Evolutionary conservation across 2,329 filamentous ascomycete genomes (phyloP), one percentile per base, ranked within the genome.

Genomic region (Mollisiaceae sp.): DNA sequence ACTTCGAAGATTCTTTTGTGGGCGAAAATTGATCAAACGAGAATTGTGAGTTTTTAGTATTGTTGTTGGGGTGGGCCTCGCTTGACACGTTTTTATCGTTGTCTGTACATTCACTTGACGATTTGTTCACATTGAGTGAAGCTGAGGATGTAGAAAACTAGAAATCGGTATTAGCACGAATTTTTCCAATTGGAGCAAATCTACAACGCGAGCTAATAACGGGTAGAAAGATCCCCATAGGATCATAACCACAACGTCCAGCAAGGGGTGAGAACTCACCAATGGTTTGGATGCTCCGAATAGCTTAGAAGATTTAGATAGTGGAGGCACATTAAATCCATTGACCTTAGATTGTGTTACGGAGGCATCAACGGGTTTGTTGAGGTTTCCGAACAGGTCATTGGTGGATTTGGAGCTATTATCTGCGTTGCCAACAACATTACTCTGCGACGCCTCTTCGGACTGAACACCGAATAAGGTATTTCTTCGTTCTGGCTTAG

Each of bases 371-470:
- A 71, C 64, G 32, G 71, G 67, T 60, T 71, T 69, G 47, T 70
- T 71, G 24, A 72, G 60, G 54, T 64, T 68, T 45, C 66, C 64
- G 39, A 73, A 70, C 15, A 68, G 36, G 22, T 69, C 65, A 8
- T 50, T 62, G 22, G 60, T 60, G 22, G 62, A 47, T 15, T 47
- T 50, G 8, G 60, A n/a, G 39, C 39, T 54, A 32, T 61, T 52
- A 27, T 57, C 55, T 47, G 62, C 15, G 20, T 54, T 62, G 32
- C 60, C 59, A 60, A 66, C 32, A 41, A 41, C 39, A 38, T 15
- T 15, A 39, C 55, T 20, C 9, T 41, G 32, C 2, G 35, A 39
- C 9, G 18, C 9, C 11, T 36, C 36, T 38, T 57, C 32, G 5
- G 8, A 11, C n/a, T 20, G 20, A n/a, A 35, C 18, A 24, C 63